Conservation (phyloP, 2,329 filamentous ascomycete species). For the Fusarium bulbicola region DNA sequence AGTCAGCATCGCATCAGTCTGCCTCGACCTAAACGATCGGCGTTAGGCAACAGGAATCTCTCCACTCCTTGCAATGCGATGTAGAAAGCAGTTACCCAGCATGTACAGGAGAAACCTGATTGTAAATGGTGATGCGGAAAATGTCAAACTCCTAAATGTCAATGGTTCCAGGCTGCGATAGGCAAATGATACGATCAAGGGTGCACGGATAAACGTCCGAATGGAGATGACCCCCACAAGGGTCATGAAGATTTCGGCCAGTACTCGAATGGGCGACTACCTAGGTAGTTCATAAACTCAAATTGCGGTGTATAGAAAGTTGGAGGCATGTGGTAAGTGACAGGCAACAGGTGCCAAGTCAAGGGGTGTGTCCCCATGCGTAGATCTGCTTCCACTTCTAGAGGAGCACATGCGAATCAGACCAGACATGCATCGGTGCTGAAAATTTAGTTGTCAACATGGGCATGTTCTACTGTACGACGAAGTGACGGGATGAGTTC, state of each 20-base stretch:
- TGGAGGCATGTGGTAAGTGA: not conserved
- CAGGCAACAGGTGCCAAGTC: constrained; percentile 4
- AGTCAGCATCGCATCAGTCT: constrained; percentile 13
- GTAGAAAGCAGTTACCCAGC: not conserved
- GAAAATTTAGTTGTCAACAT: constrained; percentile 23
- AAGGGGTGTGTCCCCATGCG: constrained; percentile 8
- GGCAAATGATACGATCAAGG: not conserved
- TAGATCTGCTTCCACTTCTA: constrained; percentile 30
- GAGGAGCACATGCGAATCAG: constrained; percentile 26
- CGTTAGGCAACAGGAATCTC: not conserved
- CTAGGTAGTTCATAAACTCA: not conserved
- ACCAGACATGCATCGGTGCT: constrained; percentile 25
- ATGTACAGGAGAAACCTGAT: not conserved
- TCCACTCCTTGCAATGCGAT: not conserved
- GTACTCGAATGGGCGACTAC: not conserved
- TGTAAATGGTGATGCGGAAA: not conserved
- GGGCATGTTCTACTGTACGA: constrained; percentile 6
- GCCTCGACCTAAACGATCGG: not conserved
- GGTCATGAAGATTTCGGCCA: not conserved
- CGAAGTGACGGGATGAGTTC: constrained; percentile 16
- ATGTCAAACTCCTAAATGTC: not conserved
- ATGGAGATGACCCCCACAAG: not conserved
- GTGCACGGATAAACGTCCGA: constrained; percentile 13
- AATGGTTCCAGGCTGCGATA: not conserved
- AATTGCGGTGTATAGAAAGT: constrained; percentile 25